Evolutionary conservation across 2,329 filamentous ascomycete species (phyloP), one percentile per base, ranked within the genome.

Genomic region (Colletotrichum limetticola): DNA sequence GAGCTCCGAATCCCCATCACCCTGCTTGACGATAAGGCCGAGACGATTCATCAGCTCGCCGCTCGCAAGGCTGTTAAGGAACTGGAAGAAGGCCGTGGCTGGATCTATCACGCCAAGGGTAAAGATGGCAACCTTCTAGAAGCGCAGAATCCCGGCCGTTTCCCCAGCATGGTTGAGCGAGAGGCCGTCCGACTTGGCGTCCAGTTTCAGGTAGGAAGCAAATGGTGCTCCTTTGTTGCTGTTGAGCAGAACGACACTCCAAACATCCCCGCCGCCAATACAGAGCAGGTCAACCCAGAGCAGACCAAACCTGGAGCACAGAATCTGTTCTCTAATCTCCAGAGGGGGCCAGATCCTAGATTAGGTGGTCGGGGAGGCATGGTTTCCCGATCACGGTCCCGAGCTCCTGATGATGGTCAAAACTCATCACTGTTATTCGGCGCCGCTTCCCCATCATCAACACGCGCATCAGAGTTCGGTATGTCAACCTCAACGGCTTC

Each of bases 181-280:
- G 92, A 95, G 78, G 91, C 88, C 9, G 91, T 94, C 1, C 84
- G 89, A 0, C 83, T 95, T 0, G 92, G 93, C 0, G 86, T 91
- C 14, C 84, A 86, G 69, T 94, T 90, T 77, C 91, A 94, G 76
- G 88, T 95, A 9, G 89, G 87, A 2, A 89, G 91, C 1, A 93
- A 91, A 78, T 93, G 90, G 88, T 93, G 90, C 77, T 93, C 92
- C 0, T 95, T 95, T 74, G 90, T 95, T 3, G 93, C 93, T 2
- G 85, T 93, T 1, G 85, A 91, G 74, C 82, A 85, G 9, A 80
- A 84, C 1, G 19, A 49, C 19, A 11, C 19, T 49, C 37, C 5
- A 42, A 42, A 66, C 28, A 65, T 14, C 32, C 32, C 32, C 11
- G 32, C 32, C 32, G 32, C 32, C 32, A 35, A 35, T 35, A 35